phyloP scores from a whole-genome alignment of 108 stramenopile species.

The Cylindrotheca fusiformis region DNA sequence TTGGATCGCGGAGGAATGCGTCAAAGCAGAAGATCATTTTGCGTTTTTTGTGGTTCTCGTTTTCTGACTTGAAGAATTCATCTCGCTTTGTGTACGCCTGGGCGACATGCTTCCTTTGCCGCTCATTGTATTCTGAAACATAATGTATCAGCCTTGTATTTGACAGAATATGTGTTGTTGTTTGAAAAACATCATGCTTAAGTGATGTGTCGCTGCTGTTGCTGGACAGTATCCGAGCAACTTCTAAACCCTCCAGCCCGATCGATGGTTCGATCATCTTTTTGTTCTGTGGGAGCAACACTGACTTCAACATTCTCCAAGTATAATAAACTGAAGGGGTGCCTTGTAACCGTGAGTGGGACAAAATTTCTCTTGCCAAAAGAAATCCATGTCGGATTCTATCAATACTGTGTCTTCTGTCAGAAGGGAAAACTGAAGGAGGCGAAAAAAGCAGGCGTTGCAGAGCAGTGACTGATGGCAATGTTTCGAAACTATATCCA shows the following conservation, averaged over 20 bases:
- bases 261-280: not conserved
- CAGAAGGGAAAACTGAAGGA: not conserved
- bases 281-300: constrained; percentile 3
- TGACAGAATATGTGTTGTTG: constrained; percentile 10
- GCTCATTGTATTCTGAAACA: not conserved
- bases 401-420: not conserved
- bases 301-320: constrained; percentile 1
- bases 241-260: not conserved
- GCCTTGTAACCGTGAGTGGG: not conserved
- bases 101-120: not conserved
- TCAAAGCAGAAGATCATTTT: constrained; percentile 26
- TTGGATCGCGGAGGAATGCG: not conserved
- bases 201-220: not conserved
- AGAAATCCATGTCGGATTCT: constrained; percentile 10
- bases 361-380: constrained; percentile 1
- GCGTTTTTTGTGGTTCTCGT: constrained; percentile 7
- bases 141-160: constrained; percentile 18
- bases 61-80: not conserved
- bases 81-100: constrained; percentile 10
- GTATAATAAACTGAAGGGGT: not conserved
- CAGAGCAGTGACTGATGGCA: not conserved
- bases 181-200: constrained; percentile 9
- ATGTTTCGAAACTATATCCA: not conserved
- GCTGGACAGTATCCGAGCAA: not conserved
- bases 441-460: not conserved